Conservation (phyloP, 2,329 filamentous ascomycete species). For the Cladobotryum mycophilum region DNA sequence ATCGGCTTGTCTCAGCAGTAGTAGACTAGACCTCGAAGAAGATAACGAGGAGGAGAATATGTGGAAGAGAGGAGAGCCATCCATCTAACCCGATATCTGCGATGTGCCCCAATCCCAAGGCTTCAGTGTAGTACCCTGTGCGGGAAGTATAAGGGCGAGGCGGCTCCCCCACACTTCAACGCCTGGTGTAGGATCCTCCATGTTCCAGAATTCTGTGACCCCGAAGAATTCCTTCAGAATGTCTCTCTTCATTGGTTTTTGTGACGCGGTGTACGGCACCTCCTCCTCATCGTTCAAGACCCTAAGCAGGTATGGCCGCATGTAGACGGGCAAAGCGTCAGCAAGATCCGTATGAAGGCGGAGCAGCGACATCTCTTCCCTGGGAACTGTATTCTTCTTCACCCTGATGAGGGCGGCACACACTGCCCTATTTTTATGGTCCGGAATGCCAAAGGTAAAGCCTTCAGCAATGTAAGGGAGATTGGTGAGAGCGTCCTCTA, state of each 20-base stretch:
- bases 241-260: constrained; percentile 8
- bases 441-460: constrained; percentile 11
- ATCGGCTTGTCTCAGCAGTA: too few species aligned
- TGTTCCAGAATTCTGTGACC: too few species aligned
- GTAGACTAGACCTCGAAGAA: too few species aligned
- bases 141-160: too few species aligned
- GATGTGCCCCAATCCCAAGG: too few species aligned
- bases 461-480: constrained; percentile 15
- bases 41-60: too few species aligned
- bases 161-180: too few species aligned
- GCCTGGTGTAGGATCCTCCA: too few species aligned
- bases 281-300: constrained; percentile 9
- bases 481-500: constrained; percentile 10
- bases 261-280: constrained; percentile 9
- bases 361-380: background rate
- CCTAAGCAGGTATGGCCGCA: constrained; percentile 10
- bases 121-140: too few species aligned
- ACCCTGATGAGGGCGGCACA: constrained; percentile 14
- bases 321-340: constrained; percentile 3
- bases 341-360: constrained; percentile 10
- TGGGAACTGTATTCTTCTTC: background rate
- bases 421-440: constrained; percentile 9
- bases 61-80: too few species aligned
- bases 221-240: constrained; percentile 9
- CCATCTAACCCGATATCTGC: too few species aligned